Percentiles rank a stretch among this genome's conserved stretches.
Conservation (phyloP, 2,329 filamentous ascomycete genomes). For the Emmonsia crescens region DNA sequence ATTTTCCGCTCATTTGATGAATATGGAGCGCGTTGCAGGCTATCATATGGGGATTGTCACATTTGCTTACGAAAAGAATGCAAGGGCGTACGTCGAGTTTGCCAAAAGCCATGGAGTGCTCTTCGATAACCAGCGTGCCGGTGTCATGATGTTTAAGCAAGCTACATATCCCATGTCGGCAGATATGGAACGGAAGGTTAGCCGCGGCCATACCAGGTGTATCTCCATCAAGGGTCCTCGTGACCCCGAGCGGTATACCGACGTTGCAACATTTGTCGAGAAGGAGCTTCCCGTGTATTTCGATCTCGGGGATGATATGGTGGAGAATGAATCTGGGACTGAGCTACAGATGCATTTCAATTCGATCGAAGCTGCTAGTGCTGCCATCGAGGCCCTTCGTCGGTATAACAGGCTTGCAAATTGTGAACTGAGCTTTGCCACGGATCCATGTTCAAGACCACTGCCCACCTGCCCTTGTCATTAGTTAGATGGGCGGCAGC, state of each 20-base stretch:
- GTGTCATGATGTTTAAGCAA: conserved; percentile 18
- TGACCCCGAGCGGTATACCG: conserved; percentile 7
- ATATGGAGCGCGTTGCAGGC: conserved; percentile 21
- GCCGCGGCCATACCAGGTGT: conserved; percentile 19
- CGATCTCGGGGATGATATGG: conserved; percentile 11
- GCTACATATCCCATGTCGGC: conserved; percentile 23
- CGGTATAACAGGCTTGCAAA: conserved; percentile 3
- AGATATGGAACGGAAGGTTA: conserved; percentile 15
- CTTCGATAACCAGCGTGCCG: conserved; percentile 14
- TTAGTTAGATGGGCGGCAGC: too few relatives aligned
- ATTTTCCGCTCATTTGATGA: conserved; percentile 20
- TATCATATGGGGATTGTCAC: conserved; percentile 22
- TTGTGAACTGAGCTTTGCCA: conserved; percentile 10
- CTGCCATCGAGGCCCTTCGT: background rate
- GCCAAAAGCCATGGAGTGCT: conserved; percentile 13
- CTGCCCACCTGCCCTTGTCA: conserved; percentile 6
- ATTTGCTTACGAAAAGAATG: conserved; percentile 20
- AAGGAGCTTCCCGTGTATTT: conserved; percentile 8
- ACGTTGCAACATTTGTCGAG: conserved; percentile 7
- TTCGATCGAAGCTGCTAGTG: conserved; percentile 12
- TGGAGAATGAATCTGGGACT: conserved; percentile 9
- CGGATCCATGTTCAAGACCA: conserved; percentile 12
- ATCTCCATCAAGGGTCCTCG: conserved; percentile 14
- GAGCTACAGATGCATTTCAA: conserved; percentile 12
- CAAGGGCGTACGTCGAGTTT: conserved; percentile 15